phyloP scores from a whole-genome alignment of 2,329 filamentous ascomycete species.

The Lachnellula occidentalis region DNA sequence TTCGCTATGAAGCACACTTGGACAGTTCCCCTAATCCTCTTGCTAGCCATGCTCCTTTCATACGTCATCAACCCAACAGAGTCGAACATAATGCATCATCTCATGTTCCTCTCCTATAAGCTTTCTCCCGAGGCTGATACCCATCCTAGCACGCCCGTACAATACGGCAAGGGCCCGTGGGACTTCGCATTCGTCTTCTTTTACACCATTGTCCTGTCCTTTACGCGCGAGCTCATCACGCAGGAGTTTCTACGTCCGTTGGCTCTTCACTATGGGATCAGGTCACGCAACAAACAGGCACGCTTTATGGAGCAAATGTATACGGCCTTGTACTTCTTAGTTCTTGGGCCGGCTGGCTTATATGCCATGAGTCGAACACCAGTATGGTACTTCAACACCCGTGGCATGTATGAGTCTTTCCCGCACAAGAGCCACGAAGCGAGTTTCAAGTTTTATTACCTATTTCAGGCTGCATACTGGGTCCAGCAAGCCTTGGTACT shows the following conservation, averaged over 20 bases:
- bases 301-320: slow-evolving; percentile 97
- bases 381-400: slow-evolving; percentile 93
- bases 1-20: slow-evolving; percentile 54
- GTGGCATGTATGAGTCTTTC: slow-evolving; percentile 83
- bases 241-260: slow-evolving; percentile 78
- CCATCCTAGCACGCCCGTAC: slow-evolving; percentile 42
- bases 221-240: slow-evolving; percentile 95
- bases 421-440: slow-evolving; percentile 78
- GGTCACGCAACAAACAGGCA: slow-evolving; percentile 69
- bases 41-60: slow-evolving; percentile 55
- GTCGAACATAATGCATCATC: slow-evolving; percentile 72
- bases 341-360: slow-evolving; percentile 77
- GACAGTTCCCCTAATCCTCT: slow-evolving; percentile 61
- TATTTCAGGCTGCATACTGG: slow-evolving; percentile 94
- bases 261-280: slow-evolving; percentile 64
- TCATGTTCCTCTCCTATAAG: slow-evolving; percentile 87
- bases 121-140: slow-evolving; percentile 43
- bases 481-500: slow-evolving; percentile 88
- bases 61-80: slow-evolving; percentile 73
- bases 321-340: slow-evolving; percentile 81
- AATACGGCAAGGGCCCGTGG: slow-evolving; percentile 85
- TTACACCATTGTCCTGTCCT: slow-evolving; percentile 84
- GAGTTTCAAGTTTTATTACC: slow-evolving; percentile 89
- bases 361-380: slow-evolving; percentile 90
- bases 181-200: slow-evolving; percentile 85